Conservation (phyloP, 176 grass and related monocot species). For the Rhynchospora breviuscula region DNA sequence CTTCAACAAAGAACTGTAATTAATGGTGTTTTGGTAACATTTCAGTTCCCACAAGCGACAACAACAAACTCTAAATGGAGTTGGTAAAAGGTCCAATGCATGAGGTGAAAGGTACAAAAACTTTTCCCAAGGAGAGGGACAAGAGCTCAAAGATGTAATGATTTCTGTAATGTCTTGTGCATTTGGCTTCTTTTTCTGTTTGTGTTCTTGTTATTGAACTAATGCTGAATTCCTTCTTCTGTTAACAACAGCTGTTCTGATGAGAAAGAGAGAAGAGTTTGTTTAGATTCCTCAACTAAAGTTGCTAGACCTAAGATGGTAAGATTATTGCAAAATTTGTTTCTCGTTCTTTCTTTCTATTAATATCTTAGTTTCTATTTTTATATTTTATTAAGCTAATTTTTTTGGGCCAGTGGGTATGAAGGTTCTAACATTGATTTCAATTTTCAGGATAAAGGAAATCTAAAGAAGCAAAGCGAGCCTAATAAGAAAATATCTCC, state of each 20-base stretch:
- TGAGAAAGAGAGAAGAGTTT: slow-evolving; percentile 33
- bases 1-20: background rate
- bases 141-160: slow-evolving; percentile 61
- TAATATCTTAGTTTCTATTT: background rate
- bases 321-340: slow-evolving; percentile 6
- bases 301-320: slow-evolving; percentile 37
- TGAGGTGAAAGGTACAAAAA: slow-evolving; percentile 43
- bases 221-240: slow-evolving; percentile 15
- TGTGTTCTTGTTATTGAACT: background rate
- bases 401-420: slow-evolving; percentile 18
- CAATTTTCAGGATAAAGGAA: slow-evolving; percentile 51
- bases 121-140: slow-evolving; percentile 37
- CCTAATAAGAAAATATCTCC: slow-evolving; percentile 32
- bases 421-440: slow-evolving; percentile 20
- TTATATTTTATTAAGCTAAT: background rate
- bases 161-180: slow-evolving; percentile 8
- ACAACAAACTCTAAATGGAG: slow-evolving; percentile 35
- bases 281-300: slow-evolving; percentile 35
- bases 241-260: slow-evolving; percentile 56
- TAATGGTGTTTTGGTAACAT: slow-evolving; percentile 12
- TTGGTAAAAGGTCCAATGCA: slow-evolving; percentile 27
- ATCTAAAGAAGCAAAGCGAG: slow-evolving; percentile 29
- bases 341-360: background rate
- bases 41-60: slow-evolving; percentile 31
- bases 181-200: slow-evolving; percentile 5